phyloP scores from a whole-genome alignment of 345 rosid genomes.

The Rhodomyrtus tomentosa region DNA sequence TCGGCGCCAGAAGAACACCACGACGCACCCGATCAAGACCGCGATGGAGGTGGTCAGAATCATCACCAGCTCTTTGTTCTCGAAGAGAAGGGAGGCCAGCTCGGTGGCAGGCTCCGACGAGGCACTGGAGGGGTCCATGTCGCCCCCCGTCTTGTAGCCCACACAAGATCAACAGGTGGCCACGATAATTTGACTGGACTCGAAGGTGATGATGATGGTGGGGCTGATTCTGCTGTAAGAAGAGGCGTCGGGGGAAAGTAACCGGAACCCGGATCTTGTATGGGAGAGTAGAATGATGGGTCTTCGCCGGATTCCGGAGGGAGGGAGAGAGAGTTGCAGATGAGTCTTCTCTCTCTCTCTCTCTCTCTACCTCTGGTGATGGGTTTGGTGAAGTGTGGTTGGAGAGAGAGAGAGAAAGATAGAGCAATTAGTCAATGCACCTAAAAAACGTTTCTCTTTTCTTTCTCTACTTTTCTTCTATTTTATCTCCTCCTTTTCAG shows the following conservation, averaged over 20 bases:
- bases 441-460: neutral
- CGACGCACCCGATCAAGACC: conserved; percentile 24
- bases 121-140: conserved; percentile 13
- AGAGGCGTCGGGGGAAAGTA: neutral
- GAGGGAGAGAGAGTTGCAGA: neutral
- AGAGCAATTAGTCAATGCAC: neutral
- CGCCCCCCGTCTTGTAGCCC: conserved; percentile 19
- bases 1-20: conserved; percentile 24
- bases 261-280: neutral
- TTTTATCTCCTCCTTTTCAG: neutral
- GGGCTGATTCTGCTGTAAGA: neutral
- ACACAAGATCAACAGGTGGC: conserved; percentile 21
- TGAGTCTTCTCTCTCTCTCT: neutral
- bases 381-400: neutral
- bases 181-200: neutral
- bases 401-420: neutral
- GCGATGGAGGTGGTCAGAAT: conserved; percentile 27
- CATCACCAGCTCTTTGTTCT: conserved; percentile 26
- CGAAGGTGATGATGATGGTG: conserved; percentile 3
- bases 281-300: neutral
- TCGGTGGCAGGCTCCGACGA: conserved; percentile 6
- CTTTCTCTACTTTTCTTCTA: neutral
- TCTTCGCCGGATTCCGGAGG: neutral
- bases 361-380: neutral
- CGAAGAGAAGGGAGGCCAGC: conserved; percentile 8